phyloP scores from a whole-genome alignment of 1,284 basidiomycete genomes.

The Stereum hirsutum region DNA sequence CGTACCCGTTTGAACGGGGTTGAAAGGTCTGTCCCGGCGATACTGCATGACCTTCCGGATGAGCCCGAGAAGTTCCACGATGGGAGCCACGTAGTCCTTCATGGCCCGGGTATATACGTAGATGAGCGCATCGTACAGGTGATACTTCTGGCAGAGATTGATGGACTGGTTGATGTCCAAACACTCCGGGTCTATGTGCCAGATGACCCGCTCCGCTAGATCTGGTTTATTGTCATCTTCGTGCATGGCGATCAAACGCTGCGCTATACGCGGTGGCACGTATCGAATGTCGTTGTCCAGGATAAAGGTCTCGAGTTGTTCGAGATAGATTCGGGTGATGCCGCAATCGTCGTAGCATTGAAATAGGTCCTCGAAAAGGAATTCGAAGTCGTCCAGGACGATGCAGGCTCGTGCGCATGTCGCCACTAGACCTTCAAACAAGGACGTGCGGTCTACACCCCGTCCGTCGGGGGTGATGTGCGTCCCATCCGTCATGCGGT shows the following conservation, averaged over 20 bases:
- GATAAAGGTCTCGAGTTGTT: slow-evolving; percentile 79
- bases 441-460: slow-evolving; percentile 83
- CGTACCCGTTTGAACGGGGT: slow-evolving; percentile 17
- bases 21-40: slow-evolving; percentile 28
- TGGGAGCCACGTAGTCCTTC: slow-evolving; percentile 82
- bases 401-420: slow-evolving; percentile 81
- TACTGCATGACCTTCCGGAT: slow-evolving; percentile 61
- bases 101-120: slow-evolving; percentile 90
- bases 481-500: slow-evolving; percentile 85
- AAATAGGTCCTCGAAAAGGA: slow-evolving; percentile 90
- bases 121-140: slow-evolving; percentile 89
- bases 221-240: slow-evolving; percentile 67
- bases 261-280: slow-evolving; percentile 83
- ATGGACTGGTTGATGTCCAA: slow-evolving; percentile 95
- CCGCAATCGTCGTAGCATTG: slow-evolving; percentile 83
- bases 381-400: slow-evolving; percentile 71
- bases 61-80: slow-evolving; percentile 78
- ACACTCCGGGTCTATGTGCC: slow-evolving; percentile 89
- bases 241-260: slow-evolving; percentile 76
- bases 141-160: slow-evolving; percentile 72
- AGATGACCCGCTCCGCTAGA: slow-evolving; percentile 83
- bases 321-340: slow-evolving; percentile 84
- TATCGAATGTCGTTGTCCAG: slow-evolving; percentile 64
- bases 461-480: slow-evolving; percentile 77
- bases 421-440: slow-evolving; percentile 85